These are phyloP conservation scores for Cladosporium sp. DNA, from an alignment of 2,329 filamentous ascomycete species.

Conservation along the genomic window DNA sequence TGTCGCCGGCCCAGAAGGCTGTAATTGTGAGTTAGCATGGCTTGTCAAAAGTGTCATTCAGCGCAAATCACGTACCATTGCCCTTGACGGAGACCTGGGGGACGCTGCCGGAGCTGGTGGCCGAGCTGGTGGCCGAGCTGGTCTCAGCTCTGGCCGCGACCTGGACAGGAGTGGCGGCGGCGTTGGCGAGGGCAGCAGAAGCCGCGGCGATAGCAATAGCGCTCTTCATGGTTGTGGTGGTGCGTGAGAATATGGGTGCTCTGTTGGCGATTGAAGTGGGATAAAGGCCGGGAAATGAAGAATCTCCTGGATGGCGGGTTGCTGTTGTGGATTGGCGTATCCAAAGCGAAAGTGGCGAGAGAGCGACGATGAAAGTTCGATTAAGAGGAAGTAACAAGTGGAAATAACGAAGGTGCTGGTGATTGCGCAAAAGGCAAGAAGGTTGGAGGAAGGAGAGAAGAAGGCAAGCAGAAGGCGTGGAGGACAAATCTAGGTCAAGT, in stretches of 20 bases:
- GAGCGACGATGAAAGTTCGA: constrained; percentile 21
- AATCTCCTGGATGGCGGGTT: constrained; percentile 4
- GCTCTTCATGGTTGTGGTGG: constrained; percentile 52
- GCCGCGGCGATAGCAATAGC: constrained; percentile 48
- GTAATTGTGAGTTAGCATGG: neutral
- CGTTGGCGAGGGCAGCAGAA: constrained; percentile 47
- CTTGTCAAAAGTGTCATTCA: neutral
- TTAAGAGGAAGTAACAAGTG: constrained; percentile 17
- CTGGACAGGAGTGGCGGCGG: constrained; percentile 44
- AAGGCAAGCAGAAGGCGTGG: constrained; percentile 10
- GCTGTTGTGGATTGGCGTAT: constrained; percentile 10
- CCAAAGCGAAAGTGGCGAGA: constrained; percentile 21
- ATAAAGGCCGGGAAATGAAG: neutral
- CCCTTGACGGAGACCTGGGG: constrained; percentile 63
- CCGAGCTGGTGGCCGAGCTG: constrained; percentile 22
- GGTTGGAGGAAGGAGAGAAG: constrained; percentile 19
- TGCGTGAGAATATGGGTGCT: constrained; percentile 18
- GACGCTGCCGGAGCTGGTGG: constrained; percentile 46
- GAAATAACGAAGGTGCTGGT: constrained; percentile 18
- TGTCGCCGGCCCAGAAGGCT: constrained; percentile 63
- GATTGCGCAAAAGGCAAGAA: constrained; percentile 1
- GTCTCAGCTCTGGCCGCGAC: constrained; percentile 32
- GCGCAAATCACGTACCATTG: constrained; percentile 50
- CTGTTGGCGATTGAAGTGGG: constrained; percentile 8
- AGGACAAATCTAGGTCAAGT: neutral